Percentiles rank a stretch among this genome's conserved stretches.
Conservation (phyloP, 768 basidiomycete genomes). For the Mycena olivaceomarginata region DNA sequence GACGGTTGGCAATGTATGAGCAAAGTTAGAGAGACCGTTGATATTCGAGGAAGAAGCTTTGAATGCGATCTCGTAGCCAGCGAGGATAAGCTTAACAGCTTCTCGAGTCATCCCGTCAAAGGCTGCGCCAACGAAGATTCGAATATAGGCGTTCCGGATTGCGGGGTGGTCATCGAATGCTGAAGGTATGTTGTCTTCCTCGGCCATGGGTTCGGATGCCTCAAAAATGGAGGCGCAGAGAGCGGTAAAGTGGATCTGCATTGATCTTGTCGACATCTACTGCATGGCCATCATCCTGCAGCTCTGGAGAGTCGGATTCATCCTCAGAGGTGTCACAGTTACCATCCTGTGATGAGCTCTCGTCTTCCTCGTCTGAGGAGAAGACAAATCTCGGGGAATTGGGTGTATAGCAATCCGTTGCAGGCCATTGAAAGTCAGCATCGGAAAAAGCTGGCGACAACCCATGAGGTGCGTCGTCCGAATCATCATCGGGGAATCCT, state of each 20-base stretch:
- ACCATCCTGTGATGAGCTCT: too few relatives aligned
- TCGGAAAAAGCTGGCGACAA: too few relatives aligned
- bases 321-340: constrained; percentile 11
- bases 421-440: too few relatives aligned
- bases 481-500: too few relatives aligned
- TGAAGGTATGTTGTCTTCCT: constrained; percentile 32
- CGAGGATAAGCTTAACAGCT: constrained; percentile 27
- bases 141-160: constrained; percentile 49
- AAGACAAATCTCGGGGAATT: too few relatives aligned
- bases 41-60: constrained; percentile 4
- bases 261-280: not conserved
- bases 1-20: constrained; percentile 44
- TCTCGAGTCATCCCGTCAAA: constrained; percentile 7
- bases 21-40: constrained; percentile 43
- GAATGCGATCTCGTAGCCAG: constrained; percentile 1
- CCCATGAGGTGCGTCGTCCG: too few relatives aligned
- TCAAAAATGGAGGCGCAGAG: constrained; percentile 15
- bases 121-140: constrained; percentile 40
- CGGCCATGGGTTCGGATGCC: not conserved
- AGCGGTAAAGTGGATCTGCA: constrained; percentile 16
- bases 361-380: too few relatives aligned
- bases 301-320: constrained; percentile 4
- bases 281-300: not conserved
- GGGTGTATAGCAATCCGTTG: too few relatives aligned
- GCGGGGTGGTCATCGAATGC: constrained; percentile 51